Conservation (phyloP, 768 basidiomycete genomes). For the Tephrocybe sp. region DNA sequence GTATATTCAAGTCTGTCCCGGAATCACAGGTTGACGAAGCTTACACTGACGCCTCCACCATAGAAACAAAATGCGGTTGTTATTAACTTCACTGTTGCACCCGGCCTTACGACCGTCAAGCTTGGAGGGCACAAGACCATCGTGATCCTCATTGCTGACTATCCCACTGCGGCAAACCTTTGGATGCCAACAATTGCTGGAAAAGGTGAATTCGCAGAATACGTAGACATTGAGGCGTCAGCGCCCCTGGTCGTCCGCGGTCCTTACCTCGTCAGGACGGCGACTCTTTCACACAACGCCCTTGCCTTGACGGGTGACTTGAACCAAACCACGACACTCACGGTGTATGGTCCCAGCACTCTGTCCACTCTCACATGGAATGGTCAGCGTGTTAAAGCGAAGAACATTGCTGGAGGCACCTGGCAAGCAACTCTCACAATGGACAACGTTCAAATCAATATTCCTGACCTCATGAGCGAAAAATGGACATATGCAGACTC, state of each 20-base stretch:
- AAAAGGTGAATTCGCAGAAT: constrained; percentile 9
- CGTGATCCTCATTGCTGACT: constrained; percentile 15
- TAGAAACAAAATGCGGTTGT: constrained; percentile 9
- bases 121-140: constrained; percentile 2
- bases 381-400: neutral
- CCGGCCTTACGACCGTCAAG: constrained; percentile 11
- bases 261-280: constrained; percentile 14
- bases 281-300: constrained; percentile 1
- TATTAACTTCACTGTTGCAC: constrained; percentile 6
- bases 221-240: constrained; percentile 10
- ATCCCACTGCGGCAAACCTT: constrained; percentile 12
- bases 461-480: constrained; percentile 11
- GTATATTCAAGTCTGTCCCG: constrained; percentile 5
- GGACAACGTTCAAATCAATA: neutral
- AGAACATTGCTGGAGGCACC: constrained; percentile 1
- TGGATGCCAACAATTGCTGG: constrained; percentile 18
- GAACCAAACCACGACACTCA: constrained; percentile 3
- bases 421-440: constrained; percentile 3
- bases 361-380: constrained; percentile 12
- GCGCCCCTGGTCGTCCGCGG: constrained; percentile 13
- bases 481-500: constrained; percentile 16
- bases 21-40: neutral
- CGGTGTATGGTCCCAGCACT: constrained; percentile 12
- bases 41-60: neutral
- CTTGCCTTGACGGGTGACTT: constrained; percentile 15